Conservation (phyloP, 371 early-diverging fungal species). For the Thermomucor indicae-seudaticae region DNA sequence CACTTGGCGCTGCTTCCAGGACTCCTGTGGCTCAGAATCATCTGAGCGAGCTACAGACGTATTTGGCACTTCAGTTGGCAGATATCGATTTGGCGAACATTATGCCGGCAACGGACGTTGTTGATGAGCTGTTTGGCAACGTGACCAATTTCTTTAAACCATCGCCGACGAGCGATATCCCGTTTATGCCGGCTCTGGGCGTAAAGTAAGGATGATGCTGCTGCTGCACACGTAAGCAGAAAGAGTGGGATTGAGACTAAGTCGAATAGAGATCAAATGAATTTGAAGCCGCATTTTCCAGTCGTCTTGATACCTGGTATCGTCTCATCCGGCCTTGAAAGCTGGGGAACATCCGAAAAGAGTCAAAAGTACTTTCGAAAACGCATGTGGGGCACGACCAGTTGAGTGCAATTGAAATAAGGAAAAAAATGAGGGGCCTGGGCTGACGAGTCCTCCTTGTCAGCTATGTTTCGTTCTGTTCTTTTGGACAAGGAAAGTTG, state of each 20-base stretch:
- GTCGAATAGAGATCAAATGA: constrained; percentile 23
- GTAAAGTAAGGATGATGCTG: constrained; percentile 23
- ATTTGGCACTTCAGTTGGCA: constrained; percentile 32
- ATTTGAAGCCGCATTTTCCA: constrained; percentile 55
- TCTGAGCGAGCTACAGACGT: constrained; percentile 35
- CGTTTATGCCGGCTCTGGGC: constrained; percentile 46
- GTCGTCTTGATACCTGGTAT: constrained; percentile 93
- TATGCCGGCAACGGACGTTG: constrained; percentile 63
- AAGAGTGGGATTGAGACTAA: neutral
- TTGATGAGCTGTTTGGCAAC: constrained; percentile 68
- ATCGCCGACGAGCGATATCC: constrained; percentile 37
- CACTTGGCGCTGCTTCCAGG: constrained; percentile 21
- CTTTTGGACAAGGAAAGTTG: constrained; percentile 85
- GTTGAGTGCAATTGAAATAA: constrained; percentile 30
- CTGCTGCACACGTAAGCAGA: neutral
- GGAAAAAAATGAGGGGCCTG: no score
- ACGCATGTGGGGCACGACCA: constrained; percentile 88
- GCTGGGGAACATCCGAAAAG: constrained; percentile 81
- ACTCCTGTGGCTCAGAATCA: constrained; percentile 37
- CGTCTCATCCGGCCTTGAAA: constrained; percentile 86
- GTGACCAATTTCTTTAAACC: constrained; percentile 55
- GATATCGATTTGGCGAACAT: constrained; percentile 65
- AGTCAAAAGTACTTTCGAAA: constrained; percentile 82
- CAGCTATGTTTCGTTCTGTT: constrained; percentile 80
- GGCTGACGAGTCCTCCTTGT: neutral